Evolutionary conservation across 202 grass and related monocot species (phyloP).

Genomic region (Digitaria exilis): DNA sequence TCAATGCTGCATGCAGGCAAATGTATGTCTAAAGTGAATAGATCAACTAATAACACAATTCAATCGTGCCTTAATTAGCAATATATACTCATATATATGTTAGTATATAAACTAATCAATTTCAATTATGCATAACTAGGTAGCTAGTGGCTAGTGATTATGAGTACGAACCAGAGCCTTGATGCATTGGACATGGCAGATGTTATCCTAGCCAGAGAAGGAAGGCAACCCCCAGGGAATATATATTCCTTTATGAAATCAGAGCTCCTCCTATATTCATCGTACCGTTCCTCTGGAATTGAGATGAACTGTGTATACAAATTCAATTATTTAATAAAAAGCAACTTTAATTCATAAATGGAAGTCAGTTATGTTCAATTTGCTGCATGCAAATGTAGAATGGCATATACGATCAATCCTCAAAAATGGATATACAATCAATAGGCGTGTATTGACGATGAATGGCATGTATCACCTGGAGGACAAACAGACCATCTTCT

Average conservation of each 20-base stretch:
- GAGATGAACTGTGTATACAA: constrained; percentile 56
- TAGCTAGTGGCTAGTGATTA: background rate
- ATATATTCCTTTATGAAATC: constrained; percentile 94
- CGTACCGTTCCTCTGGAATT: constrained; percentile 79
- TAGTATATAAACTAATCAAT: background rate
- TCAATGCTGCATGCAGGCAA: constrained; percentile 62
- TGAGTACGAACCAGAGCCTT: constrained; percentile 61
- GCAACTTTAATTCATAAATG: background rate
- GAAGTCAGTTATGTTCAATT: background rate
- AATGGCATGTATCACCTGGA: constrained; percentile 59
- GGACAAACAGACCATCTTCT: constrained; percentile 62
- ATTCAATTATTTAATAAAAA: too few relatives aligned
- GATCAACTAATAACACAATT: background rate
- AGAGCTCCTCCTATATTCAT: constrained; percentile 76
- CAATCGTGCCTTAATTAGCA: background rate
- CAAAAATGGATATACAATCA: too few relatives aligned
- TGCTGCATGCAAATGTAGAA: too few relatives aligned
- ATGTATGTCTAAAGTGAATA: background rate
- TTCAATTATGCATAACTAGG: background rate
- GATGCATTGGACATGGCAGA: constrained; percentile 70
- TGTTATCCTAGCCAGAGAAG: constrained; percentile 66
- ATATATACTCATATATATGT: background rate
- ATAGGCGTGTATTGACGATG: background rate
- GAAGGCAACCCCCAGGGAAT: constrained; percentile 79
- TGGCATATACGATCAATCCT: too few relatives aligned